These are phyloP conservation scores for Gossypium turneri DNA, from an alignment of 345 rosid genomes.

Conservation along the genomic window DNA sequence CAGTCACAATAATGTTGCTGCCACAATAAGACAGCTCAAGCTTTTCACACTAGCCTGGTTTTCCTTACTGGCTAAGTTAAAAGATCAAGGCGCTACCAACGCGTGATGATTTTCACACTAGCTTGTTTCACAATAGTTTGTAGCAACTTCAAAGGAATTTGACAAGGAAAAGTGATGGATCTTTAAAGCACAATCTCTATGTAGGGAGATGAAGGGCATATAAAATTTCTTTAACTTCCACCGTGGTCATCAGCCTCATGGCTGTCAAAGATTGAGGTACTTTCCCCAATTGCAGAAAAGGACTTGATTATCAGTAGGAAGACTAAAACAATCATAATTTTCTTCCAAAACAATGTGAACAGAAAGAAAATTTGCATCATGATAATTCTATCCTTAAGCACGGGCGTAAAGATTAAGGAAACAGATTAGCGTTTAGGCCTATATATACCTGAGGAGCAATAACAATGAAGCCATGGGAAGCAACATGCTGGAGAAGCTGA, in stretches of 20 bases:
- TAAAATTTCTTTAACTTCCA: not conserved
- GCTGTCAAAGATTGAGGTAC: not conserved
- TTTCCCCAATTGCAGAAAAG: not conserved
- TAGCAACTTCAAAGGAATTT: not conserved
- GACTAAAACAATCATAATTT: not conserved
- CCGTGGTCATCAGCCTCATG: not conserved
- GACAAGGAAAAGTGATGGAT: not conserved
- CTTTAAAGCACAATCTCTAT: not conserved
- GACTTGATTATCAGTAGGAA: not conserved
- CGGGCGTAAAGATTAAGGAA: not conserved
- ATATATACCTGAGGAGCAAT: constrained; percentile 75
- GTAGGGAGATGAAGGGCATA: not conserved
- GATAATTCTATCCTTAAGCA: no score
- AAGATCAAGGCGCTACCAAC: not conserved
- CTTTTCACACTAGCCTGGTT: constrained; percentile 4
- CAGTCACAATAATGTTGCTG: not conserved
- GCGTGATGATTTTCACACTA: not conserved
- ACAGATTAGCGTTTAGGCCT: not conserved
- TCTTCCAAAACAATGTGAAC: not conserved
- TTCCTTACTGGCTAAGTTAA: constrained; percentile 7
- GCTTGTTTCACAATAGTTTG: not conserved
- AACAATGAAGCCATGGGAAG: constrained; percentile 88
- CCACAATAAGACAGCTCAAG: not conserved
- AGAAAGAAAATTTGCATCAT: not conserved
- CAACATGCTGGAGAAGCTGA: constrained; percentile 75